Percentiles rank a stretch among this genome's conserved stretches.
phyloP scores from a whole-genome alignment of 2,329 filamentous ascomycete species.

The Xylaria sp. region DNA sequence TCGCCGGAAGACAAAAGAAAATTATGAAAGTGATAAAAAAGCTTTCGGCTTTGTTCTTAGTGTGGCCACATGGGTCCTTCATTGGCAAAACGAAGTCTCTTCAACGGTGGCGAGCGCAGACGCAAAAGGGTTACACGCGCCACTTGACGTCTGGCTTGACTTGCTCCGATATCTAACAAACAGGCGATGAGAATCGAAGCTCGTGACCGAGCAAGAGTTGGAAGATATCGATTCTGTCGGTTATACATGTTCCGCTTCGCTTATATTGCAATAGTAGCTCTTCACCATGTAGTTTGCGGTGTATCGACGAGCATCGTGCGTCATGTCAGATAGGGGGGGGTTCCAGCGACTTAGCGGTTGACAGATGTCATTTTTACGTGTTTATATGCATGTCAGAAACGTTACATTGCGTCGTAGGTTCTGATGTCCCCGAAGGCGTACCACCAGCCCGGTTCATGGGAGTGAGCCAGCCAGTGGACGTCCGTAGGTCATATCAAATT shows the following conservation, averaged over 20 bases:
- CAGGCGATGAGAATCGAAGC: slow-evolving; percentile 9
- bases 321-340: slow-evolving; percentile 22
- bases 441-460: slow-evolving; percentile 34
- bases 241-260: slow-evolving; percentile 5
- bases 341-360: slow-evolving; percentile 24
- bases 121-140: slow-evolving; percentile 24
- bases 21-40: slow-evolving; percentile 16
- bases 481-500: neutral
- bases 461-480: neutral
- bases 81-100: slow-evolving; percentile 1
- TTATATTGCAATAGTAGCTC: slow-evolving; percentile 2
- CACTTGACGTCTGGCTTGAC: slow-evolving; percentile 16
- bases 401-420: slow-evolving; percentile 28
- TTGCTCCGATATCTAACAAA: slow-evolving; percentile 30
- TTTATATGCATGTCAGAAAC: slow-evolving; percentile 36
- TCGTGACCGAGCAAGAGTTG: slow-evolving; percentile 4
- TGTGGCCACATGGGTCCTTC: neutral
- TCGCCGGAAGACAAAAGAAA: slow-evolving; percentile 32
- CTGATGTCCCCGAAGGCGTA: slow-evolving; percentile 28
- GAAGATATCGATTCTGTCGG: slow-evolving; percentile 4
- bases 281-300: slow-evolving; percentile 19
- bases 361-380: slow-evolving; percentile 23
- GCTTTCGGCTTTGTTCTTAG: neutral
- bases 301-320: slow-evolving; percentile 21
- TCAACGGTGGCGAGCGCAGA: slow-evolving; percentile 8